A percentile compares a stretch with the other conserved stretches of the same genome.
Conservation (phyloP, 306 rosid genomes). For the Hippophae rhamnoides region DNA sequence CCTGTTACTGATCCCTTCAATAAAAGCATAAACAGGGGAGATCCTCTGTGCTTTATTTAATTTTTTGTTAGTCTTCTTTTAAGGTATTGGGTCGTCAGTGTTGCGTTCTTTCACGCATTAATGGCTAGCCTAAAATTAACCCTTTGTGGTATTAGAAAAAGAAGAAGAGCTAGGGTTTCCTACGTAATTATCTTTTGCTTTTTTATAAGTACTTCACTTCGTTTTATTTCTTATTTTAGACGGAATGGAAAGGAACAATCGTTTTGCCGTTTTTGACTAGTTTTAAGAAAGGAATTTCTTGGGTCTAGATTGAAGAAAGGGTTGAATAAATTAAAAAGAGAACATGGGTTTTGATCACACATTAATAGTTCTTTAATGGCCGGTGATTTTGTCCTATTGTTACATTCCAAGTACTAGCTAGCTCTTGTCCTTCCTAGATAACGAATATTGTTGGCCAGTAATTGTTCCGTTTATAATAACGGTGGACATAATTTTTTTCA, state of each 20-base stretch:
- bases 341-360: constrained; percentile 1
- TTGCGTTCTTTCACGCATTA: not conserved
- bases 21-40: not conserved
- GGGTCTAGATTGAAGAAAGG: constrained; percentile 2
- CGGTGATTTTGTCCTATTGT: too few relatives aligned
- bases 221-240: constrained; percentile 5
- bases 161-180: not conserved
- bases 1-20: not conserved
- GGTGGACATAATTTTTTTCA: constrained; percentile 15
- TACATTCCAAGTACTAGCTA: not conserved
- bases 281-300: constrained; percentile 3
- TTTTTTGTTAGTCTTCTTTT: not conserved
- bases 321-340: not conserved
- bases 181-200: not conserved
- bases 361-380: too few relatives aligned
- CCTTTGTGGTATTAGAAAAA: not conserved
- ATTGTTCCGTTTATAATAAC: not conserved
- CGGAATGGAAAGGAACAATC: constrained; percentile 4
- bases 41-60: not conserved
- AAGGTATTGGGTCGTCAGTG: not conserved
- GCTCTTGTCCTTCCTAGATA: not conserved
- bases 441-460: too few relatives aligned
- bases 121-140: not conserved
- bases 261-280: constrained; percentile 9
- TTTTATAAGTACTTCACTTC: not conserved